Conservation (phyloP, 2,329 filamentous ascomycete species). For the Aspergillus melleus region DNA sequence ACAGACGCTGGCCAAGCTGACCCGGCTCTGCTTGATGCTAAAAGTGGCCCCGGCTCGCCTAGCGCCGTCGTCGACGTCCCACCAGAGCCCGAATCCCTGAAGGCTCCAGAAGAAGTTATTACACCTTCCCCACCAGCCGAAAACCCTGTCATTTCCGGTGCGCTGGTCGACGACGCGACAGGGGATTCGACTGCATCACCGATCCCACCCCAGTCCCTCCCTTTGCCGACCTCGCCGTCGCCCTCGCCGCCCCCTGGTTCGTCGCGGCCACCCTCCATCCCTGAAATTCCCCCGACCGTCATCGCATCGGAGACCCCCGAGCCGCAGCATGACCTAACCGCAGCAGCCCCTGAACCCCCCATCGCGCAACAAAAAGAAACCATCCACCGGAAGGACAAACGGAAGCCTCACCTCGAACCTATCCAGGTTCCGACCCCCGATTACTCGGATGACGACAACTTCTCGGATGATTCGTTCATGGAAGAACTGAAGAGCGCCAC, state of each 20-base stretch:
- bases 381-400: constrained; percentile 32
- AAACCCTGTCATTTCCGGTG: constrained; percentile 14
- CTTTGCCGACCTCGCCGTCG: constrained; percentile 10
- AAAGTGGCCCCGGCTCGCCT: constrained; percentile 31
- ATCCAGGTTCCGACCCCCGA: constrained; percentile 49
- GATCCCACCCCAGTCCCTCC: constrained; percentile 10
- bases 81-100: constrained; percentile 27
- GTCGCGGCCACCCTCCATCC: constrained; percentile 15
- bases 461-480: constrained; percentile 73
- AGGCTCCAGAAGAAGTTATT: constrained; percentile 26
- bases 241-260: constrained; percentile 16
- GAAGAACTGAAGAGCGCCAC: constrained; percentile 82
- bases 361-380: constrained; percentile 20
- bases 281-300: constrained; percentile 20
- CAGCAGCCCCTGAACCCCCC: constrained; percentile 21
- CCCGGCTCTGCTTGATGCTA: constrained; percentile 26
- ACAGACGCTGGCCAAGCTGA: constrained; percentile 22
- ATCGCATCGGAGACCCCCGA: constrained; percentile 20
- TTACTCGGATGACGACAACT: constrained; percentile 44
- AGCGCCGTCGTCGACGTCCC: constrained; percentile 30
- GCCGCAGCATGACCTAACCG: constrained; percentile 19
- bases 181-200: constrained; percentile 16
- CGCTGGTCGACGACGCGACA: constrained; percentile 15
- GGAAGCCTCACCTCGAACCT: constrained; percentile 49
- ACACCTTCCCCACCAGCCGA: constrained; percentile 20